Conservation (phyloP, 2,329 filamentous ascomycete species). For the Phyllosticta paracitricarpa region DNA sequence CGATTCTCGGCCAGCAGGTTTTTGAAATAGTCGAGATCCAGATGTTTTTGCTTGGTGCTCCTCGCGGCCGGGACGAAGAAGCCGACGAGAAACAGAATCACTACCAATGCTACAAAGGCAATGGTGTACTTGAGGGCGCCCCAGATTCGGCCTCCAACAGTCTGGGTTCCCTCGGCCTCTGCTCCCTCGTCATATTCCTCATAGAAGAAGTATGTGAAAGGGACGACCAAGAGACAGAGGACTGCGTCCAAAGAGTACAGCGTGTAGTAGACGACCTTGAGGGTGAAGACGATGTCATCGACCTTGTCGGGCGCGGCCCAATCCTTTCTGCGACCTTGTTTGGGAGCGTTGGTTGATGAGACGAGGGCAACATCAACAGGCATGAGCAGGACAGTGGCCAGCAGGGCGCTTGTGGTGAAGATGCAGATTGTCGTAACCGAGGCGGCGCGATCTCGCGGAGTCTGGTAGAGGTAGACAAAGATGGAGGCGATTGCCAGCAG, state of each 20-base stretch:
- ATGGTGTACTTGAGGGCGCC: constrained; percentile 87
- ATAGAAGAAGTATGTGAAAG: constrained; percentile 97
- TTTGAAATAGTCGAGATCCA: constrained; percentile 88
- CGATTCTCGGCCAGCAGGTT: constrained; percentile 71
- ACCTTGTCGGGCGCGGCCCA: constrained; percentile 84
- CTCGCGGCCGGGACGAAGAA: constrained; percentile 85
- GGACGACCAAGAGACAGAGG: constrained; percentile 79
- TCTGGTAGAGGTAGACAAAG: constrained; percentile 88
- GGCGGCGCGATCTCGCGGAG: constrained; percentile 72
- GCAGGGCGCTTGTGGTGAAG: constrained; percentile 72
- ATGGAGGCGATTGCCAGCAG: constrained; percentile 68
- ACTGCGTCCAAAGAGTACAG: constrained; percentile 87
- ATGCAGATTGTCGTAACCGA: constrained; percentile 78
- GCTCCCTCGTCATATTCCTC: constrained; percentile 95
- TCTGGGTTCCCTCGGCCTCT: constrained; percentile 66
- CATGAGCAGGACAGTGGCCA: constrained; percentile 84
- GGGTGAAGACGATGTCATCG: constrained; percentile 63
- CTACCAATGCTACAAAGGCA: constrained; percentile 68
- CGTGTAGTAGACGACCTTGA: constrained; percentile 85
- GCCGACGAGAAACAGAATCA: constrained; percentile 79
- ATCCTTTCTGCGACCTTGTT: constrained; percentile 75
- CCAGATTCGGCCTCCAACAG: constrained; percentile 60
- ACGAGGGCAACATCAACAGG: constrained; percentile 94
- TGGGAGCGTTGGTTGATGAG: constrained; percentile 71
- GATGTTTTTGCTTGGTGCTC: constrained; percentile 49